These are phyloP conservation scores for Aspergillus kassunensis DNA, from an alignment of 495 filamentous ascomycete genomes.

Conservation along the genomic window DNA sequence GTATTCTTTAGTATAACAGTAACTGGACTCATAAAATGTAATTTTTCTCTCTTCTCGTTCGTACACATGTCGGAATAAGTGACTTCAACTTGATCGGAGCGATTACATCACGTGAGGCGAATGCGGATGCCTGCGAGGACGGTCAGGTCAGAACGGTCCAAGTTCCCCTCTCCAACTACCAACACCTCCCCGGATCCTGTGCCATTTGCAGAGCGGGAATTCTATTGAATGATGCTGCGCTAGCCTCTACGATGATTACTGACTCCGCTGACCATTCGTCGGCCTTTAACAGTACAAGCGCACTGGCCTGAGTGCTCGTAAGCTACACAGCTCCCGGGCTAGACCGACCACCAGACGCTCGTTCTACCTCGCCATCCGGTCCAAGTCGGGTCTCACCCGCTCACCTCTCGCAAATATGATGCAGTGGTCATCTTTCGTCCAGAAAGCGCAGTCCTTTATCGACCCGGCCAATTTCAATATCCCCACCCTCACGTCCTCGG, in stretches of 20 bases:
- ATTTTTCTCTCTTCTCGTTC: no score
- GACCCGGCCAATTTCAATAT: conserved; percentile 67
- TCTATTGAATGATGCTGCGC: conserved; percentile 23
- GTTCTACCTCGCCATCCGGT: not conserved
- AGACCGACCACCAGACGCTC: not conserved
- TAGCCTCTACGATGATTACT: conserved; percentile 29
- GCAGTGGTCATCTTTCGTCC: conserved; percentile 80
- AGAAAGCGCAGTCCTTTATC: conserved; percentile 93
- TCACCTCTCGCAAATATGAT: conserved; percentile 51
- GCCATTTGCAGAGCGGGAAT: conserved; percentile 4
- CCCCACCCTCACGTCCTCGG: conserved; percentile 55
- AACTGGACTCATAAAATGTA: no score
- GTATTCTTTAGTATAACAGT: no score
- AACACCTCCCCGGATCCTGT: conserved; percentile 18
- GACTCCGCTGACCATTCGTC: conserved; percentile 19
- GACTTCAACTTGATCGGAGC: no score
- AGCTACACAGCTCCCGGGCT: conserved; percentile 24
- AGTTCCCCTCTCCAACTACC: conserved; percentile 8
- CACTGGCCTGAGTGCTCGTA: conserved; percentile 15
- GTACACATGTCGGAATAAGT: no score
- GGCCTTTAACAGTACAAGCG: conserved; percentile 23
- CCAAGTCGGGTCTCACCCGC: not conserved
- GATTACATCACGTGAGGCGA: conserved; percentile 15
- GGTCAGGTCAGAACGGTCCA: not conserved
- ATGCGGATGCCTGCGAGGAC: conserved; percentile 11